These are phyloP conservation scores for Usnea hakonensis DNA, from an alignment of 495 filamentous ascomycete genomes.

Conservation along the genomic window DNA sequence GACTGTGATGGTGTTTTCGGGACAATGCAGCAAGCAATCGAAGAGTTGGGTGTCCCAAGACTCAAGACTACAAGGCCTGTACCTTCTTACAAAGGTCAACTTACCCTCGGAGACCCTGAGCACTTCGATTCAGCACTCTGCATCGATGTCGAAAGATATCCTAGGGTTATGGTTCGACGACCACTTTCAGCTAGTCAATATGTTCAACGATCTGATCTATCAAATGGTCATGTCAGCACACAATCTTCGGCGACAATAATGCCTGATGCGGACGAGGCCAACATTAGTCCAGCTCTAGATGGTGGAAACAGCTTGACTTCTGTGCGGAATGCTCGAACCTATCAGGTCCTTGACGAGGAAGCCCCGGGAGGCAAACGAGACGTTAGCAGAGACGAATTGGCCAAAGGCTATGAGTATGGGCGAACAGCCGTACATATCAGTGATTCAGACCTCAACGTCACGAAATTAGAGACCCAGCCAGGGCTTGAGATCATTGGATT, in stretches of 20 bases:
- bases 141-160: conserved; percentile 87
- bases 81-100: conserved; percentile 66
- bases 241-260: conserved; percentile 43
- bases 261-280: conserved; percentile 35
- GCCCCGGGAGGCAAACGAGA: conserved; percentile 76
- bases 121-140: conserved; percentile 68
- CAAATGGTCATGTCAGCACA: conserved; percentile 34
- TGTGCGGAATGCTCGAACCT: conserved; percentile 66
- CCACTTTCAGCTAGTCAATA: conserved; percentile 70
- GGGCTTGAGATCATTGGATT: conserved; percentile 82
- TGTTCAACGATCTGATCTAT: conserved; percentile 44
- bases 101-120: conserved; percentile 70
- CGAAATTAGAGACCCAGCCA: conserved; percentile 66
- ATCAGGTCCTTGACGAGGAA: conserved; percentile 67
- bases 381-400: conserved; percentile 74
- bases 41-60: conserved; percentile 65
- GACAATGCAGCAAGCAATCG: conserved; percentile 76
- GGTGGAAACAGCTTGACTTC: conserved; percentile 43
- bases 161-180: conserved; percentile 67
- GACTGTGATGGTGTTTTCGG: conserved; percentile 63
- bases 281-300: conserved; percentile 36
- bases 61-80: conserved; percentile 65
- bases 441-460: conserved; percentile 73
- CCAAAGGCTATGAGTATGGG: conserved; percentile 91
- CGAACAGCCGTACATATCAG: conserved; percentile 84